phyloP scores from a whole-genome alignment of 2,329 filamentous ascomycete species.

The Ophiostoma angusticollis region DNA sequence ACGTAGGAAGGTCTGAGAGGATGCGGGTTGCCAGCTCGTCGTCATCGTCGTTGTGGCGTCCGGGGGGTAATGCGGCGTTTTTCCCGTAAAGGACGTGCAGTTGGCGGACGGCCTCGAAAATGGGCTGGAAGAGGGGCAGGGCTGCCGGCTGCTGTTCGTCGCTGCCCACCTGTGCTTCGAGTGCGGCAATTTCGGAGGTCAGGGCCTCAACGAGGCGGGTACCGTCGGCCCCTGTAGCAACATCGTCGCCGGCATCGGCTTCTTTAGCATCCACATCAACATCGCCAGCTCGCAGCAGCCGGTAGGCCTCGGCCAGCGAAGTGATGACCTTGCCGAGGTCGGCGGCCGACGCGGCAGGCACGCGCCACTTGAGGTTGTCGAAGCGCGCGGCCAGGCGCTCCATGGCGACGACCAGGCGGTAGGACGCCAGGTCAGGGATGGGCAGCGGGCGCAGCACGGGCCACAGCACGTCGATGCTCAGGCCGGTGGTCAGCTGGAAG shows the following conservation, averaged over 20 bases:
- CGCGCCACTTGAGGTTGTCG: slow-evolving; percentile 47
- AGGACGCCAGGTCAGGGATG: slow-evolving; percentile 31
- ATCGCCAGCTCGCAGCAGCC: slow-evolving; percentile 35
- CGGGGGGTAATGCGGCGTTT: neutral
- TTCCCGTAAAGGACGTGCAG: slow-evolving; percentile 29
- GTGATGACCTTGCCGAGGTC: slow-evolving; percentile 41
- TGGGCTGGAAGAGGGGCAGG: slow-evolving; percentile 39
- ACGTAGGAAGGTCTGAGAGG: slow-evolving; percentile 33
- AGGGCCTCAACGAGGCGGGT: slow-evolving; percentile 37
- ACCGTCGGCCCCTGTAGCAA: too few relatives aligned
- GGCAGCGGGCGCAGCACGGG: slow-evolving; percentile 52
- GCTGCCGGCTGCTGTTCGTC: slow-evolving; percentile 33
- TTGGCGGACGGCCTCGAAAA: slow-evolving; percentile 47
- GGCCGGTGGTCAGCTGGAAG: slow-evolving; percentile 61
- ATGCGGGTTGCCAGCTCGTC: slow-evolving; percentile 21
- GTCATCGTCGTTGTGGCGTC: neutral
- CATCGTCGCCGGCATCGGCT: too few relatives aligned
- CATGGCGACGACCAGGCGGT: slow-evolving; percentile 37
- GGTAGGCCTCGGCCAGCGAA: slow-evolving; percentile 43
- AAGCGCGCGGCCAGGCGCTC: slow-evolving; percentile 46
- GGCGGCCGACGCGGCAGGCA: slow-evolving; percentile 31
- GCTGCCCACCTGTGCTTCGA: slow-evolving; percentile 34
- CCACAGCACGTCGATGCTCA: slow-evolving; percentile 75
- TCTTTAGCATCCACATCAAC: slow-evolving; percentile 13
- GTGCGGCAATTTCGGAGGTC: slow-evolving; percentile 34